phyloP scores from a whole-genome alignment of 2,329 filamentous ascomycete species.

The Furcasterigmium furcatum region DNA sequence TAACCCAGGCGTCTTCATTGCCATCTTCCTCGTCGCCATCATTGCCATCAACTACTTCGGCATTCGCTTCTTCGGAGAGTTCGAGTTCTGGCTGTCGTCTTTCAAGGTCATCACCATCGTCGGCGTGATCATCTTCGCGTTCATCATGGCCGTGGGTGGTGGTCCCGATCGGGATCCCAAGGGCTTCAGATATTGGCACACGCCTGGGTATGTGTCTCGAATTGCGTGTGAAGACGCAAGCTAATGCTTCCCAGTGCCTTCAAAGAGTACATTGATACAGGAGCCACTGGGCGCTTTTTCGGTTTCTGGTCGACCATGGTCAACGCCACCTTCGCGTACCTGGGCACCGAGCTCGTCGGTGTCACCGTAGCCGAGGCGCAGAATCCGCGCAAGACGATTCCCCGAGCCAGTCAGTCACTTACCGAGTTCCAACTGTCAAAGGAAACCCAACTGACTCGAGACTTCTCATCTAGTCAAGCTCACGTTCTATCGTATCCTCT shows the following conservation, averaged over 20 bases:
- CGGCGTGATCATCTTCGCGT: slow-evolving; percentile 61
- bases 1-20: slow-evolving; percentile 78
- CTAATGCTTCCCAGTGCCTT: slow-evolving; percentile 41
- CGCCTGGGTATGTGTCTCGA: slow-evolving; percentile 48
- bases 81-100: slow-evolving; percentile 59
- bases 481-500: slow-evolving; percentile 76
- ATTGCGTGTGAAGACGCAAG: too few species aligned
- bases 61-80: slow-evolving; percentile 66
- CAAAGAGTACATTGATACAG: slow-evolving; percentile 37
- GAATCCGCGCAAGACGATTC: slow-evolving; percentile 74
- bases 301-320: slow-evolving; percentile 70
- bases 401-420: slow-evolving; percentile 51
- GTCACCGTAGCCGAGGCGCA: slow-evolving; percentile 77
- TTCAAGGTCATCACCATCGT: slow-evolving; percentile 68
- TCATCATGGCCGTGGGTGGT: slow-evolving; percentile 63
- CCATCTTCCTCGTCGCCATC: slow-evolving; percentile 63
- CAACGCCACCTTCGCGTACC: slow-evolving; percentile 75
- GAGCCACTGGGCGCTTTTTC: slow-evolving; percentile 50
- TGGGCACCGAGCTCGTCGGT: slow-evolving; percentile 74
- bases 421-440: not conserved
- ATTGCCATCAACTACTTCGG: slow-evolving; percentile 67
- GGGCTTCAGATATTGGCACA: slow-evolving; percentile 64
- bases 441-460: not conserved
- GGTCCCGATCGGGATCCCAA: slow-evolving; percentile 59
- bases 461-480: slow-evolving; percentile 48